Conservation (phyloP, 805 yeast genomes). For the Maudiozyma barnettii region DNA sequence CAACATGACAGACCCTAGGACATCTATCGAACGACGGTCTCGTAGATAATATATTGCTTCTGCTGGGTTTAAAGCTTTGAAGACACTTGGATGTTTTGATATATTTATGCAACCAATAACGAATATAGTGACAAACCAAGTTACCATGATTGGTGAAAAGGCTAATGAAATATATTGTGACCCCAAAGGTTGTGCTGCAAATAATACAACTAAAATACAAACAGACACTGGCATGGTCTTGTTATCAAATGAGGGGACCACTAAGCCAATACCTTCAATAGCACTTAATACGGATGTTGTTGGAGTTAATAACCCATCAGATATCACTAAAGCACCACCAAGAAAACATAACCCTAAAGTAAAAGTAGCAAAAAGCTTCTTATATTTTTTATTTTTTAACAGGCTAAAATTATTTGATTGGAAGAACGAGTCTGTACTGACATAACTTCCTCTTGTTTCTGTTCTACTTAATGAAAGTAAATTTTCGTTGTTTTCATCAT, state of each 20-base stretch:
- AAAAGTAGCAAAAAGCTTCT: neutral
- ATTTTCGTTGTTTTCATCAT: neutral
- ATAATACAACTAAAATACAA: neutral
- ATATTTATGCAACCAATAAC: neutral
- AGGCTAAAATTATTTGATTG: neutral
- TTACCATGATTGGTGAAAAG: neutral
- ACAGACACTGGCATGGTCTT: neutral
- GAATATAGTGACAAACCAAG: neutral
- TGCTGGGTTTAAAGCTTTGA: neutral
- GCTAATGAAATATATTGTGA: neutral
- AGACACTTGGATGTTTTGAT: neutral
- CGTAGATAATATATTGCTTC: neutral
- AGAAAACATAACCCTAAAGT: neutral
- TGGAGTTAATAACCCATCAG: conserved; percentile 1
- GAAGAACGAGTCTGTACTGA: neutral
- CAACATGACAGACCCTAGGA: neutral
- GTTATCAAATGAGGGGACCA: neutral
- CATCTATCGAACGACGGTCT: neutral
- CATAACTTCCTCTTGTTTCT: neutral
- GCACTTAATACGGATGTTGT: neutral
- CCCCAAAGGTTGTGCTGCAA: neutral
- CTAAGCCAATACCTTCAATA: neutral
- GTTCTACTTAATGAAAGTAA: neutral
- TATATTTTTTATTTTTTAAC: neutral
- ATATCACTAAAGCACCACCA: neutral